These are phyloP conservation scores for Stereum hirsutum DNA, from an alignment of 1,284 basidiomycete genomes.

Conservation along the genomic window DNA sequence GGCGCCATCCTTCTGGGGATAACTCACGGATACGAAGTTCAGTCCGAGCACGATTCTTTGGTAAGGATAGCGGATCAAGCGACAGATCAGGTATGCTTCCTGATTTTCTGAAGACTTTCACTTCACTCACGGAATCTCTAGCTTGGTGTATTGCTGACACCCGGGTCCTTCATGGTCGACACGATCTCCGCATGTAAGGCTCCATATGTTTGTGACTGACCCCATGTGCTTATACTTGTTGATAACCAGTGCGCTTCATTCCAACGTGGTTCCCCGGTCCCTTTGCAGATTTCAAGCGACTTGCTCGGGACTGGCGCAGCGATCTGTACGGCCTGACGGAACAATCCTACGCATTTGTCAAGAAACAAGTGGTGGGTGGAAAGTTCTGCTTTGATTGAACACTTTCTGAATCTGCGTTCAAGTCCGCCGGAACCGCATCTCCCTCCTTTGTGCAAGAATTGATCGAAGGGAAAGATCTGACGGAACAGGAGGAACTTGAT, in stretches of 20 bases:
- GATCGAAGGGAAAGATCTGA: conserved; percentile 35
- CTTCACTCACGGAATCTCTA: no score
- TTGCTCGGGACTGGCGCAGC: conserved; percentile 38
- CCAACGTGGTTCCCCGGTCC: conserved; percentile 60
- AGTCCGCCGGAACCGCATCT: conserved; percentile 43
- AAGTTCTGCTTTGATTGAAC: no score
- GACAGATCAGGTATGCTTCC: conserved; percentile 17
- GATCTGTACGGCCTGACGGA: conserved; percentile 44
- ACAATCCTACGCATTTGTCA: conserved; percentile 47
- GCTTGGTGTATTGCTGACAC: conserved; percentile 18
- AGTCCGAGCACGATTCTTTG: conserved; percentile 19
- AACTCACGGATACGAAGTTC: conserved; percentile 24
- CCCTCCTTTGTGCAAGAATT: conserved; percentile 41
- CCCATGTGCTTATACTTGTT: conserved; percentile 10
- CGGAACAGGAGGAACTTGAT: conserved; percentile 38
- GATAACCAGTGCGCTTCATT: conserved; percentile 40
- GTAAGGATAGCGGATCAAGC: conserved; percentile 22
- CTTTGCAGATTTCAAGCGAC: conserved; percentile 46
- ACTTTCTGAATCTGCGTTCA: no score
- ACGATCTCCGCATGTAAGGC: conserved; percentile 19
- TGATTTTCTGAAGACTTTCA: no score
- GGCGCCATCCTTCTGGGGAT: conserved; percentile 24
- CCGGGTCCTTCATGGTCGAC: conserved; percentile 23
- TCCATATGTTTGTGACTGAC: no score
- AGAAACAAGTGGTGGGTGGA: conserved; percentile 44